Base-by-base conservation (phyloP, 176 grass and related monocot species). In the Zea luxurians region DNA sequence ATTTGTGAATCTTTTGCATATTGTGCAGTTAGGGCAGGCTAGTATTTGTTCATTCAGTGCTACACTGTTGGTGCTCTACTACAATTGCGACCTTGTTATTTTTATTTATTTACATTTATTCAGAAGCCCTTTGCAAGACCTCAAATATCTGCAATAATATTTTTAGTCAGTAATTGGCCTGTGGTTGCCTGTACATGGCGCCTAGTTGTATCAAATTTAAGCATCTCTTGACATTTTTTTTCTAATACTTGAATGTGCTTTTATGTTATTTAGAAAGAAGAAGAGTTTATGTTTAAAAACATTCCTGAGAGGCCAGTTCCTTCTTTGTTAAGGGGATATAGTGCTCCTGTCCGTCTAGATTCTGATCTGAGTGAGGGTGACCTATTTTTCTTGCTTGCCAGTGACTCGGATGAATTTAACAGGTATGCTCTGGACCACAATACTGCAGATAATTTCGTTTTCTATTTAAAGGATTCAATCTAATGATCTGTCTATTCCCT, bases 331-430 rank as follows among this genome's bases (percentile, higher is more conserved):
- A 90, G 96, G 75, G 85, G 88, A 75, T 99, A 92, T 76, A 99
- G 92, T 76, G 92, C 96, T 79, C 96, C 96, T 40, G 78, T 99
- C 76, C 96, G 90, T 77, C 92, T 99, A 83, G 88, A 99, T 87
- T 92, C 96, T 65, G 96, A 95, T 86, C 89, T 99, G 73, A 87
- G 45, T 34, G 90, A 92, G 70, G 88, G 77, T 13, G 92, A 99
- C 84, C 78, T 99, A 43, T 95, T 95, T 84, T 99, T 99, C 86
- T 83, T 99, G 53, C 83, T 99, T 80, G 96, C 96, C 83, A 87
- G 95, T 92, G 96, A 99, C 82, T 95, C 92, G 13, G 92, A 99
- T 78, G 96, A 99, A 80, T 99, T 99, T 87, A 95, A 95, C 85
- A 90, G 96, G 96, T 99, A 78, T 64, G 52, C 4, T 49, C 52